phyloP scores from a whole-genome alignment of 768 basidiomycete genomes.

The Zangia roseola region DNA sequence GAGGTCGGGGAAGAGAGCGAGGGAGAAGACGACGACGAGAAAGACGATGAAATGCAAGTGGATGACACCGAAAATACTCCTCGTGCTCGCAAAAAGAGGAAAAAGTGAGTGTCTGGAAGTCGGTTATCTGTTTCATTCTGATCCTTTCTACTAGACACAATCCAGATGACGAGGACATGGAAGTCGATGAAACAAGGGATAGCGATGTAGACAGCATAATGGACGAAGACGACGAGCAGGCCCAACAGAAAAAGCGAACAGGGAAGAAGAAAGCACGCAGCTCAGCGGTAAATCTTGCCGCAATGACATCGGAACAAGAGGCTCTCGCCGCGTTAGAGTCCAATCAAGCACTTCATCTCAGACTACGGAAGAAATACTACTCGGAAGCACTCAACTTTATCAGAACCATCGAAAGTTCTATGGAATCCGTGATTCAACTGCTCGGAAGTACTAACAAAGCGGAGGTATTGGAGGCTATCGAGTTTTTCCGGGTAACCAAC shows the following conservation, averaged over 20 bases:
- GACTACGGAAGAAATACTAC: constrained; percentile 83
- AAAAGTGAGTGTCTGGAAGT: constrained; percentile 20
- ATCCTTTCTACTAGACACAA: constrained; percentile 11
- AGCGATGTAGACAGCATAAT: constrained; percentile 36
- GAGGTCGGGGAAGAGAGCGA: constrained; percentile 36
- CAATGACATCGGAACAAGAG: constrained; percentile 68
- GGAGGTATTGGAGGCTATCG: constrained; percentile 81
- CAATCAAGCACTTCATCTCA: constrained; percentile 61
- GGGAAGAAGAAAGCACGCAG: constrained; percentile 55
- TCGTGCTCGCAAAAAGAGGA: constrained; percentile 31
- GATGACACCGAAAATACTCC: constrained; percentile 23
- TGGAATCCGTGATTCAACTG: constrained; percentile 70
- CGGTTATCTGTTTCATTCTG: constrained; percentile 2
- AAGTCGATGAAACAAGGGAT: constrained; percentile 47
- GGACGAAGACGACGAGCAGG: constrained; percentile 38
- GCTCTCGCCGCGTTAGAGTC: constrained; percentile 68
- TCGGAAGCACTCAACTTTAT: constrained; percentile 86
- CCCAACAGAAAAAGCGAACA: constrained; percentile 39
- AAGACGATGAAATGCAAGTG: constrained; percentile 36
- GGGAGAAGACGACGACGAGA: constrained; percentile 36
- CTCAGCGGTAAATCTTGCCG: constrained; percentile 69
- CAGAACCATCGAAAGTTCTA: constrained; percentile 59
- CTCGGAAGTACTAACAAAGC: constrained; percentile 85
- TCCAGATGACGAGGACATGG: constrained; percentile 49
- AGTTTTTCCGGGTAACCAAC: constrained; percentile 83